Conservation (phyloP, 306 rosid genomes). For the Rosa lucieae region DNA sequence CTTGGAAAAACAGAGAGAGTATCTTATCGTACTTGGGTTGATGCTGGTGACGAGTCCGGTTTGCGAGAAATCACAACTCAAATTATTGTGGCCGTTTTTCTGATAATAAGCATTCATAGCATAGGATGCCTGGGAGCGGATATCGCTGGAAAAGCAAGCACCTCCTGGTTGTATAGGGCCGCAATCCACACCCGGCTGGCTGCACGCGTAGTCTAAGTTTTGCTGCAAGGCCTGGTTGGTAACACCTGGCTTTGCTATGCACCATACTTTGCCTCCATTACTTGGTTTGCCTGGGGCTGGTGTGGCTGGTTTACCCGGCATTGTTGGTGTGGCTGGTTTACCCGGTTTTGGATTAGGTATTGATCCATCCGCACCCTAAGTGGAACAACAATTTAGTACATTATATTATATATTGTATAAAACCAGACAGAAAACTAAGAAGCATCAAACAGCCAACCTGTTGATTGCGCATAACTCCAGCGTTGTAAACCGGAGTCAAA, state of each 20-base stretch:
- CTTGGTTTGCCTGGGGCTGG: neutral
- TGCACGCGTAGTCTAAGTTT: conserved; percentile 66
- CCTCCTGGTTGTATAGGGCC: conserved; percentile 63
- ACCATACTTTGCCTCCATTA: conserved; percentile 43
- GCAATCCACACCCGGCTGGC: conserved; percentile 54
- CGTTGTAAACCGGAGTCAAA: conserved; percentile 67
- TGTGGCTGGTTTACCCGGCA: neutral
- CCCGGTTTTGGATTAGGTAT: neutral
- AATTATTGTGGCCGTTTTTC: neutral
- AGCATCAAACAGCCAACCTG: conserved; percentile 31
- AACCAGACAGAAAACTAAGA: neutral
- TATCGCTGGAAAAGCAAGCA: conserved; percentile 46
- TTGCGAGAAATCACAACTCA: neutral
- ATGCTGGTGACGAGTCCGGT: neutral
- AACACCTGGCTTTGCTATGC: conserved; percentile 54
- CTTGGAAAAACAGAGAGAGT: neutral
- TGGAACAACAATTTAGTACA: neutral
- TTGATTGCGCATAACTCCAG: conserved; percentile 49
- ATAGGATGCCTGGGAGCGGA: conserved; percentile 55
- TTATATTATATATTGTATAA: neutral
- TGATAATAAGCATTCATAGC: conserved; percentile 61
- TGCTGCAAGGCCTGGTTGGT: conserved; percentile 43
- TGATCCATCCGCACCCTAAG: neutral
- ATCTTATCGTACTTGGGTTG: neutral
- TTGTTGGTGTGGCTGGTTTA: too few species aligned